phyloP scores from a whole-genome alignment of 345 rosid genomes.

The Syzygium jambos region DNA sequence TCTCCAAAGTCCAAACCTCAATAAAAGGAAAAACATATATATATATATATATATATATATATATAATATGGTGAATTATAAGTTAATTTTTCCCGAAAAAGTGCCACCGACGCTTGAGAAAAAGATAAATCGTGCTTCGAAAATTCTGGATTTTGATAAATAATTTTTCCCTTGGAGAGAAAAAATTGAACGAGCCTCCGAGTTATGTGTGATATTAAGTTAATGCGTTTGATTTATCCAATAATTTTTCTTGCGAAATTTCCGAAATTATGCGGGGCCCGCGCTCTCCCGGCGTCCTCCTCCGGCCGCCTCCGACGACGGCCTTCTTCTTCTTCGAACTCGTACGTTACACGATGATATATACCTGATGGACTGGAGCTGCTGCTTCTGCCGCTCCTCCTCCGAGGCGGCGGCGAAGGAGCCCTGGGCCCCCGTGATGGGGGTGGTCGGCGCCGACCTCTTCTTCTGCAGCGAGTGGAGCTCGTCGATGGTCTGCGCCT shows the following conservation, averaged over 20 bases:
- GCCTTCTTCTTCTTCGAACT: neutral
- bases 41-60: too few relatives aligned
- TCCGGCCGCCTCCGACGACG: too few relatives aligned
- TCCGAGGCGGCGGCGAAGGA: constrained; percentile 45
- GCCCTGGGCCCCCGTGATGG: constrained; percentile 33
- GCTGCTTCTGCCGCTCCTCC: constrained; percentile 71
- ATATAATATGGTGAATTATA: too few relatives aligned
- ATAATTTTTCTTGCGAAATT: neutral
- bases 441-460: constrained; percentile 76
- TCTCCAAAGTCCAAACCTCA: too few relatives aligned
- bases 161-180: too few relatives aligned
- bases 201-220: neutral
- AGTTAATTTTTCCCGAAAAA: neutral
- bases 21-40: too few relatives aligned
- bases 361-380: constrained; percentile 93
- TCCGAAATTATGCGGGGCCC: neutral
- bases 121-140: neutral
- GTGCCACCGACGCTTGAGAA: neutral
- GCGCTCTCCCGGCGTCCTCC: neutral
- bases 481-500: constrained; percentile 83
- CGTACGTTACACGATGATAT: neutral
- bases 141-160: neutral
- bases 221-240: neutral
- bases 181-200: too few relatives aligned
- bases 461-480: constrained; percentile 91